Conservation (phyloP, 805 yeast genomes). For the Suhomyces prunicola region DNA sequence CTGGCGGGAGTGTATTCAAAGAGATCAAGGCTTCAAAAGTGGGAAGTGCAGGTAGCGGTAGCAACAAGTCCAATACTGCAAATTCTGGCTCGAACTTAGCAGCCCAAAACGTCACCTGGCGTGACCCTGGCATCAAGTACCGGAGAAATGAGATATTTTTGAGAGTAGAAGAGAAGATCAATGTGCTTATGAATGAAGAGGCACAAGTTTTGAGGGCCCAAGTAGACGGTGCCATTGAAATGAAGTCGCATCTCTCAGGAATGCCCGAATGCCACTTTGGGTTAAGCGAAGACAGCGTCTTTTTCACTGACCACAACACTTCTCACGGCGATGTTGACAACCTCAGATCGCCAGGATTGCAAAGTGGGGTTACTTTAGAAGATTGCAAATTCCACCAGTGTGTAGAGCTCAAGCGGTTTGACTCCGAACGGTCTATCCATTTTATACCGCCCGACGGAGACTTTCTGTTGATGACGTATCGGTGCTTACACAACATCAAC, state of each 20-base stretch:
- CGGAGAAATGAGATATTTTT: conserved; percentile 77
- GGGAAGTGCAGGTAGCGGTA: not conserved
- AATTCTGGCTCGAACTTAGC: not conserved
- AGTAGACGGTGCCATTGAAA: conserved; percentile 71
- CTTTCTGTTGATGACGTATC: conserved; percentile 77
- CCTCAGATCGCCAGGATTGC: conserved; percentile 8
- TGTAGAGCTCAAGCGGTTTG: conserved; percentile 70
- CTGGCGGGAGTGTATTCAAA: conserved; percentile 20
- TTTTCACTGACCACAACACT: conserved; percentile 8
- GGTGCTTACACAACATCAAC: conserved; percentile 45
- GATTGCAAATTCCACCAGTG: conserved; percentile 88
- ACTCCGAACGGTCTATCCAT: conserved; percentile 57
- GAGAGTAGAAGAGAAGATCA: conserved; percentile 73
- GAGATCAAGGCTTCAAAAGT: conserved; percentile 7
- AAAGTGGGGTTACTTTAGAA: conserved; percentile 54
- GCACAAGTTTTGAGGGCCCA: conserved; percentile 65
- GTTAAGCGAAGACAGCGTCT: conserved; percentile 50
- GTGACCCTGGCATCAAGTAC: conserved; percentile 66
- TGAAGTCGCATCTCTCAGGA: conserved; percentile 74
- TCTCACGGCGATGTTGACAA: conserved; percentile 8
- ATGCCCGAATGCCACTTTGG: conserved; percentile 84
- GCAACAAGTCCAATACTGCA: not conserved
- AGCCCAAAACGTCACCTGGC: conserved; percentile 54
- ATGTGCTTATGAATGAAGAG: conserved; percentile 61
- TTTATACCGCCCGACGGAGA: conserved; percentile 88